A percentile compares a stretch with the other conserved stretches of the same genome.
These are phyloP conservation scores for Arabis alpina DNA, from an alignment of 345 rosid genomes.

Conservation along the genomic window DNA sequence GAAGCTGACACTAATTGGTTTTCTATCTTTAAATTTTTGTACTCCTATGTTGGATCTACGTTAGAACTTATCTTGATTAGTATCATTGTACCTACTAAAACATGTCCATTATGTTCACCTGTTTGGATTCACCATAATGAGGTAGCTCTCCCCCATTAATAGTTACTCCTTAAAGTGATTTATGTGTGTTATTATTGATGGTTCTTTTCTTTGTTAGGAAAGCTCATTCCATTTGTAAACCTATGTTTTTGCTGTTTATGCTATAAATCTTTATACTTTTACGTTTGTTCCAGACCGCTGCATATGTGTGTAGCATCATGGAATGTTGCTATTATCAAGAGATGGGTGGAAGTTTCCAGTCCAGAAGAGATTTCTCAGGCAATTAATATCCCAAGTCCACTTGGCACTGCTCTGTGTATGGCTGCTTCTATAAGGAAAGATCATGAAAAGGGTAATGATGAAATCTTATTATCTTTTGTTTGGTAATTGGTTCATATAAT, in stretches of 20 bases:
- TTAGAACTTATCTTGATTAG: constrained; percentile 17
- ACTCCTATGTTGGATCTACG: constrained; percentile 9
- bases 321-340: constrained; percentile 89
- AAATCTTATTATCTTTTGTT: constrained; percentile 20
- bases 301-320: constrained; percentile 87
- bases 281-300: constrained; percentile 67
- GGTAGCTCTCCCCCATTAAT: not conserved
- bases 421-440: constrained; percentile 90
- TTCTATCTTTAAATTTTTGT: not conserved
- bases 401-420: constrained; percentile 93
- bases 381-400: constrained; percentile 76
- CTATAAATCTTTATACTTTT: constrained; percentile 11
- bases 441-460: constrained; percentile 81
- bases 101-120: constrained; percentile 7
- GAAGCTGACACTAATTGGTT: constrained; percentile 2
- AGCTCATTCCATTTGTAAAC: constrained; percentile 12
- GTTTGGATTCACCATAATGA: constrained; percentile 3
- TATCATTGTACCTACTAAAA: constrained; percentile 7
- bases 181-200: not conserved
- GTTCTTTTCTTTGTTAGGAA: not conserved
- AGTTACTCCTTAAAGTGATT: constrained; percentile 15
- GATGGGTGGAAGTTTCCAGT: constrained; percentile 89
- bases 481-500: constrained; percentile 1
- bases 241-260: constrained; percentile 22
- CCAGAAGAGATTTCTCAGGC: constrained; percentile 69